Percentiles rank a stretch among this genome's conserved stretches.
These are phyloP conservation scores for Backusella liffmaniae DNA, from an alignment of 192 early-diverging fungal genomes.

Conservation along the genomic window DNA sequence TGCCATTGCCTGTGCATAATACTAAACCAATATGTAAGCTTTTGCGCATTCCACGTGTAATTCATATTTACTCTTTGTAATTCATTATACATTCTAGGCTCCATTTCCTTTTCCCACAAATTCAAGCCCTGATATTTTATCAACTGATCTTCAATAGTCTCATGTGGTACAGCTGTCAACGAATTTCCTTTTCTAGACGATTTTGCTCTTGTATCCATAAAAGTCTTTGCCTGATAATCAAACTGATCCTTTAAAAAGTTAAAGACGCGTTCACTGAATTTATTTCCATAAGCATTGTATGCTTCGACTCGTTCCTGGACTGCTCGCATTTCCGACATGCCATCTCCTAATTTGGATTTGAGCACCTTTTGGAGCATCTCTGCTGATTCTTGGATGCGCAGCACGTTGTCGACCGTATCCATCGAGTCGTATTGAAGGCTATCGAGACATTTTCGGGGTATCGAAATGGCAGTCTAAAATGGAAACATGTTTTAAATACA, in stretches of 20 bases:
- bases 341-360: conserved; percentile 54
- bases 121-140: conserved; percentile 65
- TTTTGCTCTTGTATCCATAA: conserved; percentile 28
- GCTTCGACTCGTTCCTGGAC: conserved; percentile 64
- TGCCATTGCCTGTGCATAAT: conserved; percentile 56
- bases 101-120: conserved; percentile 75
- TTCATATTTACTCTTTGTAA: conserved; percentile 56
- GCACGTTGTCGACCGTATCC: conserved; percentile 57
- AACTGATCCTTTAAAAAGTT: conserved; percentile 67
- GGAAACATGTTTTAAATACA: neutral
- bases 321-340: conserved; percentile 50
- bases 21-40: neutral
- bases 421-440: conserved; percentile 65
- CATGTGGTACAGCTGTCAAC: conserved; percentile 45
- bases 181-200: conserved; percentile 29
- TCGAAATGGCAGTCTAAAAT: conserved; percentile 52
- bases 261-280: conserved; percentile 60
- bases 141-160: conserved; percentile 60
- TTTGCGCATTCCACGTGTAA: too few species aligned
- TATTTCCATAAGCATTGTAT: conserved; percentile 63
- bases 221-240: conserved; percentile 52
- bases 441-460: conserved; percentile 60
- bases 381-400: conserved; percentile 62
- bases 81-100: conserved; percentile 67
- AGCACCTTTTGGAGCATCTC: conserved; percentile 68